A percentile compares a stretch with the other conserved stretches of the same genome.
Conservation (phyloP, 2,329 filamentous ascomycete species). For the Lecanicillium sp. region DNA sequence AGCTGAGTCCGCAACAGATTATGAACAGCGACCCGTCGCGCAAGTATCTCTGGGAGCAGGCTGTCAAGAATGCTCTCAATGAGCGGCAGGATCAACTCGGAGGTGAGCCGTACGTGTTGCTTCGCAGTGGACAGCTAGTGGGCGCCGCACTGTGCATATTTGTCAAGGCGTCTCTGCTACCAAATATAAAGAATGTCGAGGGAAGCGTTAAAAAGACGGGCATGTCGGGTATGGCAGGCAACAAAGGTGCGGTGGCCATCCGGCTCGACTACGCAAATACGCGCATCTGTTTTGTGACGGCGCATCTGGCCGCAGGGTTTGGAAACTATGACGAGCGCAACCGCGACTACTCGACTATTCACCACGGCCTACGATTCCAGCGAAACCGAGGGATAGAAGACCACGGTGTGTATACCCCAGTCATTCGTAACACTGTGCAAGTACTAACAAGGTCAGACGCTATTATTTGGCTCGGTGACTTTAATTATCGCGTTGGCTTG, state of each 20-base stretch:
- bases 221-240: slow-evolving; percentile 93
- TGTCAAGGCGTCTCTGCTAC: slow-evolving; percentile 68
- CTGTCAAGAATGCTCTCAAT: slow-evolving; percentile 73
- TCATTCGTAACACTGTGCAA: background rate
- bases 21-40: slow-evolving; percentile 94
- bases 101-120: slow-evolving; percentile 74
- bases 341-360: slow-evolving; percentile 83
- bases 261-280: slow-evolving; percentile 92
- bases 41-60: slow-evolving; percentile 77
- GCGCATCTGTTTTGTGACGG: slow-evolving; percentile 89
- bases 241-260: slow-evolving; percentile 96
- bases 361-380: slow-evolving; percentile 81
- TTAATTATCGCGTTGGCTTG: slow-evolving; percentile 94
- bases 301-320: slow-evolving; percentile 92
- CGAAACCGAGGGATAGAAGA: slow-evolving; percentile 85
- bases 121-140: slow-evolving; percentile 89
- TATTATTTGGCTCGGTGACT: slow-evolving; percentile 93
- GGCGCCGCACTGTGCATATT: slow-evolving; percentile 90
- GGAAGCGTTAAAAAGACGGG: slow-evolving; percentile 91
- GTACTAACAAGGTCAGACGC: slow-evolving; percentile 39
- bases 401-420: slow-evolving; percentile 50
- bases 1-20: slow-evolving; percentile 93
- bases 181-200: slow-evolving; percentile 90
- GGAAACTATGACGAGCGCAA: slow-evolving; percentile 96
- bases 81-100: slow-evolving; percentile 53